Base-by-base conservation (phyloP, 768 basidiomycete species). In the Candolleomyces eurysporus region DNA sequence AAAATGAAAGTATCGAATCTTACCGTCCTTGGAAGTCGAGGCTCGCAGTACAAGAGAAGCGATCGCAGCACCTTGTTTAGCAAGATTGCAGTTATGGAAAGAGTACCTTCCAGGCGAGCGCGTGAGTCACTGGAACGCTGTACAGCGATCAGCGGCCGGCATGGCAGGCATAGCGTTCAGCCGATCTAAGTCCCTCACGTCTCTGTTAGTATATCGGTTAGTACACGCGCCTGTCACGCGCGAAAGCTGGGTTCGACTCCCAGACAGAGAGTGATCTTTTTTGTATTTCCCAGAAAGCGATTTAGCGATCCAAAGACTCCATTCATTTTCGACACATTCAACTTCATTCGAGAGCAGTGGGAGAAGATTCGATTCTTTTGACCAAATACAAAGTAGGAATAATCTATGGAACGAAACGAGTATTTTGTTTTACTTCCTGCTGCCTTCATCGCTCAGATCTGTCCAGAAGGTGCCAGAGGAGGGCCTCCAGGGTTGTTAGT, bases 381-480 rank as follows among this genome's bases (percentile, higher is more conserved):
- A 36, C 36, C 36, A 3, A 46, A 21, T 46, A 46, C 17, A 46
- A 21, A 46, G 4, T 17, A 17, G 45, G 1, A 46, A 21, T 17
- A 46, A 46, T 17, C 45, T 17, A 21, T 17, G 45, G 19, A 54
- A 30, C 52, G 52, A 4, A 31, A 31, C 26, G 26, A 40, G 7
- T 54, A 26, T 9, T 36, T 45, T 58, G 58, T 52, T 26, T 51
- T 62, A 42, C 36, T 36, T 61, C 31, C 48, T 48, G 1, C 30
- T 19, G 11, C 36, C 36, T 36, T 31, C 40, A 62, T 11, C 50
- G 61, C 48, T 58, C 65, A 76, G 50, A 77, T 55, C 51, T 76
- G 76, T 21, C 73, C 74, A 11, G 75, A 76, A 22, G 71, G 69
- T 11, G 61, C 71, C 52, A 76, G 69, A 22, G 66, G 65, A 39